Conservation (phyloP, 768 basidiomycete genomes). For the Epithele typhae region DNA sequence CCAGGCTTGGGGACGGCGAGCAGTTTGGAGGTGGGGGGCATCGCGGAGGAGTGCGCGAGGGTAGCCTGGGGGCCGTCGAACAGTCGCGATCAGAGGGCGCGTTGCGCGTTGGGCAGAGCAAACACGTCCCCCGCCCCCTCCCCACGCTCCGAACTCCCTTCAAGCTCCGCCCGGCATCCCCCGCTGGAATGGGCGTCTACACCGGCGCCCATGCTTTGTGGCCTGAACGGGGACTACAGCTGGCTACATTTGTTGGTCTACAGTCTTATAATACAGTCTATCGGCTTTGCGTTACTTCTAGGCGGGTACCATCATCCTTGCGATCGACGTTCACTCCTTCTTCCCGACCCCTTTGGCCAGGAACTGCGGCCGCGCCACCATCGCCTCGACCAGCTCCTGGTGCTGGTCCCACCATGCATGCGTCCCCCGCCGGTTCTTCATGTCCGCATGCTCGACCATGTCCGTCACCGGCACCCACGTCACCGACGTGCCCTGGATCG, state of each 20-base stretch:
- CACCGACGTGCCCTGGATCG: conserved; percentile 78
- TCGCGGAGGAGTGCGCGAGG: conserved; percentile 7
- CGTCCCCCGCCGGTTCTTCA: conserved; percentile 83
- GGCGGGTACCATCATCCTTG: neutral
- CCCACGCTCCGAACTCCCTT: conserved; percentile 5
- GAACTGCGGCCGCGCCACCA: conserved; percentile 65
- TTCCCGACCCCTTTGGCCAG: conserved; percentile 19
- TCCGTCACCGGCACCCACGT: conserved; percentile 82
- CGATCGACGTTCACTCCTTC: neutral
- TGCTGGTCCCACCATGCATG: conserved; percentile 72
- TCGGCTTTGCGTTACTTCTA: neutral
- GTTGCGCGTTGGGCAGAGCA: conserved; percentile 16
- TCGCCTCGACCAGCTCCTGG: conserved; percentile 66
- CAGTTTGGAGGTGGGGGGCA: conserved; percentile 14
- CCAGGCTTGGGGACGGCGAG: conserved; percentile 12
- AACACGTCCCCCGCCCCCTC: conserved; percentile 3
- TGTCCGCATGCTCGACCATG: conserved; percentile 84
- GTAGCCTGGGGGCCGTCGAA: too few species aligned
- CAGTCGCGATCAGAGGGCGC: conserved; percentile 6
- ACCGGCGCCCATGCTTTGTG: too few species aligned
- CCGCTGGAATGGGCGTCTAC: too few species aligned
- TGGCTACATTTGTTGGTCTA: too few species aligned
- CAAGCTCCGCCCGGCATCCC: conserved; percentile 18
- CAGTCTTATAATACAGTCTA: conserved; percentile 6
- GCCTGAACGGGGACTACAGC: too few species aligned